phyloP scores from a whole-genome alignment of 2,329 filamentous ascomycete genomes.

The Sordariomycetes sp. region DNA sequence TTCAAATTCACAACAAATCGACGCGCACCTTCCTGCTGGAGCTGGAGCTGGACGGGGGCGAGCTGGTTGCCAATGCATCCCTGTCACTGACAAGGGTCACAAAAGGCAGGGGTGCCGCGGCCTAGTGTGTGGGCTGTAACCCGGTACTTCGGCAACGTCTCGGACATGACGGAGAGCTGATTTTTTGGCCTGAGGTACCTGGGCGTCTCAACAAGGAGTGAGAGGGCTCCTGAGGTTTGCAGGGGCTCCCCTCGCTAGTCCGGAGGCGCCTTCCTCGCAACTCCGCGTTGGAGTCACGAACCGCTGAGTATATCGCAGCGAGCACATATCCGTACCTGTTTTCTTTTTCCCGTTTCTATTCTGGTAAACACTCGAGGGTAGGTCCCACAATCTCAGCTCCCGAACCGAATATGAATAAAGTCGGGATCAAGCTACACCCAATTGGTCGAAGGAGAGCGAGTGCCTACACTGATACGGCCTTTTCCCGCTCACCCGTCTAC shows the following conservation, averaged over 20 bases:
- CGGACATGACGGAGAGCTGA: background rate
- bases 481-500: background rate
- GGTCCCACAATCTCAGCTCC: background rate
- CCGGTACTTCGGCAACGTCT: background rate
- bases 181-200: background rate
- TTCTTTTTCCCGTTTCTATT: too few relatives aligned
- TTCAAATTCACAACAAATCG: background rate
- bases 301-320: too few relatives aligned
- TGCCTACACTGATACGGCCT: background rate
- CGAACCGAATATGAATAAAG: background rate
- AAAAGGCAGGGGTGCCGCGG: background rate
- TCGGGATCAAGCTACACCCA: background rate
- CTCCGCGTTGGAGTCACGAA: too few relatives aligned
- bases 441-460: background rate
- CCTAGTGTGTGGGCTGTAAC: background rate
- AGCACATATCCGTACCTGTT: too few relatives aligned
- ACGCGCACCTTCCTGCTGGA: background rate
- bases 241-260: too few relatives aligned
- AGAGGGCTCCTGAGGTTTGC: too few relatives aligned
- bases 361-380: background rate
- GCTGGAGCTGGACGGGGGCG: background rate
- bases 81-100: background rate
- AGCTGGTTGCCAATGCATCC: background rate
- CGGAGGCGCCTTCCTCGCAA: too few relatives aligned
- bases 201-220: too few relatives aligned